Evolutionary conservation across 2,329 filamentous ascomycete genomes (phyloP).

Genomic region (Diaporthe australafricana): DNA sequence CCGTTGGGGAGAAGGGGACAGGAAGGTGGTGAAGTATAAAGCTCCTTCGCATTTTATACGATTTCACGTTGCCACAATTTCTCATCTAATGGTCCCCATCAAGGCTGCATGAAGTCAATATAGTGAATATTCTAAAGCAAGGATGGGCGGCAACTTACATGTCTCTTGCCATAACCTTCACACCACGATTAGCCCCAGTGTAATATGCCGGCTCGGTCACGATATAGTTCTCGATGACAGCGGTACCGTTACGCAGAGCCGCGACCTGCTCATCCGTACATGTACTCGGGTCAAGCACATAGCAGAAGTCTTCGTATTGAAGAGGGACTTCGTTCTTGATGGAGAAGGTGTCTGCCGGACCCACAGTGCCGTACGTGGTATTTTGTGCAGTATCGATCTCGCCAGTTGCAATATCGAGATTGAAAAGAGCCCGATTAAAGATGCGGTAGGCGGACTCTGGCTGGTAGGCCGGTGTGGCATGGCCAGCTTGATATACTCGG

Average conservation of each 20-base stretch:
- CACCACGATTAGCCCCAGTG: not conserved
- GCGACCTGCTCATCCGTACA: slow-evolving; percentile 38
- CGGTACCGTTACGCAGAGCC: slow-evolving; percentile 36
- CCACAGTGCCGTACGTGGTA: slow-evolving; percentile 2
- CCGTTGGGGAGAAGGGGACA: no score
- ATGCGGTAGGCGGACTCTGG: slow-evolving; percentile 57
- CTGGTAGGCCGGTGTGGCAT: slow-evolving; percentile 62
- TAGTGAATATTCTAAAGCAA: rapidly evolving
- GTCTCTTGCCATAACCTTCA: not conserved
- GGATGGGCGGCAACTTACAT: not conserved
- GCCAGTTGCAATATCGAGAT: slow-evolving; percentile 59
- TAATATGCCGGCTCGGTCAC: slow-evolving; percentile 25
- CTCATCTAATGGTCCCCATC: not conserved
- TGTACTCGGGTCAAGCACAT: slow-evolving; percentile 7
- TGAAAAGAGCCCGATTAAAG: slow-evolving; percentile 61
- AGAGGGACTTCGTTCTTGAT: slow-evolving; percentile 9
- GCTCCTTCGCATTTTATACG: no score
- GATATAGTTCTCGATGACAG: slow-evolving; percentile 38
- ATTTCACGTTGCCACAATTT: not conserved
- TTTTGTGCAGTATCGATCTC: slow-evolving; percentile 20
- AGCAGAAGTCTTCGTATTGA: slow-evolving; percentile 19
- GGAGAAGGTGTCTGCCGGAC: slow-evolving; percentile 8
- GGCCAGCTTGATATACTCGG: slow-evolving; percentile 66
- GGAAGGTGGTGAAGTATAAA: no score
- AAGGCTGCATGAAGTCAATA: not conserved